Base-by-base conservation (phyloP, 1,284 basidiomycete genomes). In the Trichosporon coremiiforme region DNA sequence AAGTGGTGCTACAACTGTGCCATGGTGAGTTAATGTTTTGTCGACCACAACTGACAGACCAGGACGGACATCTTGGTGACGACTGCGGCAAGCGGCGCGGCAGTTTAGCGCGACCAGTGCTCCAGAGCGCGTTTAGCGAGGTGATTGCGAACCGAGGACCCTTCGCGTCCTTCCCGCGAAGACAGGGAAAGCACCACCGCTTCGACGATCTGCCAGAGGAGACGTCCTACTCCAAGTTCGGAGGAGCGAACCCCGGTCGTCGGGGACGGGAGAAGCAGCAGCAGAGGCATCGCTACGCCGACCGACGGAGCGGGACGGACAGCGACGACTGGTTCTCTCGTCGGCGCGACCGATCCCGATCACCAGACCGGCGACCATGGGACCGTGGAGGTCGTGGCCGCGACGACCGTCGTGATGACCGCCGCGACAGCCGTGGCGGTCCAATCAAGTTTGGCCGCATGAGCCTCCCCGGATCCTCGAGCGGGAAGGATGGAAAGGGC, bases 1-100 rank as follows among this genome's bases (percentile, higher is more conserved):
- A 88, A 87, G 9, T 85, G 84, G 68, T 97, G 94, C 82, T 95
- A 95, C 84, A 94, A 94, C 77, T 97, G 94, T 77, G 93, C 91
- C 31, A 82, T 62, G 57, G 57, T 62, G 57, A 62, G 57, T 60
- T 33, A 8, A 17, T 6, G 9, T 20, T 3, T 4, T 8, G 4
- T 2, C 2, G 12, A 2, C 15, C 8, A 4, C 15, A 33, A 62
- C 29, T 62, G 31, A 62, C 31, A 20, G 9, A 13, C 31, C 57
- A 84, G 38, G 82, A 83, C 65, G 93, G 91, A 4, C 94, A 97
- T 81, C 88, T 92, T 79, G 94, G 94, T 60, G 94, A 96, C 79
- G 91, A 95, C 79, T 96, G 94, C 75, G 82, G 87, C 33, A 85
- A 86, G 47, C 78, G 86, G 1, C 84, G 87, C 2, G 87, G 86